These are phyloP conservation scores for Polyplosphaeria fusca DNA, from an alignment of 495 filamentous ascomycete species.

Conservation along the genomic window DNA sequence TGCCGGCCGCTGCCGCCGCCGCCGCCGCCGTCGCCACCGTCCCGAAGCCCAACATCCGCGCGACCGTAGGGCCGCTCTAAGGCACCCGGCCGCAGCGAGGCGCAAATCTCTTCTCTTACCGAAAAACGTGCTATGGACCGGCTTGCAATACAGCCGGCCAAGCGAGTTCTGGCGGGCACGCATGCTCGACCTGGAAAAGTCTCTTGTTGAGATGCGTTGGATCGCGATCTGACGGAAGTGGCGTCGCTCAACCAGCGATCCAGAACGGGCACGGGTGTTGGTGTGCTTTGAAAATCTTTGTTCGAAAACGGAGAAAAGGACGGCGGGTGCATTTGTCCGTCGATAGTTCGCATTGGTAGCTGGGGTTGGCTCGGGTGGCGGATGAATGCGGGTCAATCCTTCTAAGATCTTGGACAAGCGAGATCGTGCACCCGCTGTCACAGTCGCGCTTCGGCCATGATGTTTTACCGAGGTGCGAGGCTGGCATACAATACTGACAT, in stretches of 20 bases:
- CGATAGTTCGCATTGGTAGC: too few relatives aligned
- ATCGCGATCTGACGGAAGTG: conserved; percentile 10
- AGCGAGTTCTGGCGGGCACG: conserved; percentile 5
- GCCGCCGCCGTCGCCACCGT: neutral
- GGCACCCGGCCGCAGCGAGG: neutral
- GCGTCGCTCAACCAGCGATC: conserved; percentile 1
- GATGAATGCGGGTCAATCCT: conserved; percentile 28
- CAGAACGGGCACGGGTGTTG: neutral
- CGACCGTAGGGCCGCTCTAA: conserved; percentile 19
- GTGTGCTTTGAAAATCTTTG: neutral
- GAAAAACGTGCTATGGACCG: neutral
- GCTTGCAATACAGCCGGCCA: conserved; percentile 21
- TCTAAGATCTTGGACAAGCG: conserved; percentile 1
- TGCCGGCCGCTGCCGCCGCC: neutral
- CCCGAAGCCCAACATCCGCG: conserved; percentile 27
- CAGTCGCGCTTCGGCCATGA: too few relatives aligned
- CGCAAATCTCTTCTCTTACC: conserved; percentile 13
- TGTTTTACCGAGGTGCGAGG: too few relatives aligned
- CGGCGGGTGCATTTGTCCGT: too few relatives aligned
- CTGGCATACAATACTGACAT: too few relatives aligned
- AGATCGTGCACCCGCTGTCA: conserved; percentile 1
- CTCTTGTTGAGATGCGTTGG: neutral
- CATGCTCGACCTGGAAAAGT: conserved; percentile 13
- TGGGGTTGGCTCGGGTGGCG: conserved; percentile 3
- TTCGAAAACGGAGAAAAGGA: too few relatives aligned